These are phyloP conservation scores for Stephania japonica DNA, from an alignment of 164 flowering plant genomes.

Conservation along the genomic window DNA sequence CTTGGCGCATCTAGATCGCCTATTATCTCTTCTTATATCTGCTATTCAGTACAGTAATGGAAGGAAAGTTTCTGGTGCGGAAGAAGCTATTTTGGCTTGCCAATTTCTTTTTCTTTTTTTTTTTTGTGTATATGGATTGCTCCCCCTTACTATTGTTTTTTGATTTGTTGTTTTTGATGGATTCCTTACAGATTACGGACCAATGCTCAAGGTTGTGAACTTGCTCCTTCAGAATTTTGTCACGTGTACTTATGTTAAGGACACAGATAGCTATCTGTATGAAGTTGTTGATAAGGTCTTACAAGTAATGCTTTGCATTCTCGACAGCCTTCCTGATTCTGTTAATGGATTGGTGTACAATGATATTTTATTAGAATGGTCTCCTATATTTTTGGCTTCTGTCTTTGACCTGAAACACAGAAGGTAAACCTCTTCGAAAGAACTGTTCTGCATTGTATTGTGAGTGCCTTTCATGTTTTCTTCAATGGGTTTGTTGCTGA, in stretches of 20 bases:
- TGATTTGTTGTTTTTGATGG: not conserved
- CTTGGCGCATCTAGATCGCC: slow-evolving; percentile 34
- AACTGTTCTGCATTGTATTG: slow-evolving; percentile 3
- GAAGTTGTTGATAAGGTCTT: slow-evolving; percentile 43
- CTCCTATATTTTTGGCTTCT: slow-evolving; percentile 58
- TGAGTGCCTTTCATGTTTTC: not conserved
- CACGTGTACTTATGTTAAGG: slow-evolving; percentile 11
- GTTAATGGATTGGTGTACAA: slow-evolving; percentile 28
- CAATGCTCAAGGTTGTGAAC: slow-evolving; percentile 33
- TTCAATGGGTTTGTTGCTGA: not conserved
- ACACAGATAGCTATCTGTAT: slow-evolving; percentile 20
- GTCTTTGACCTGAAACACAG: slow-evolving; percentile 44
- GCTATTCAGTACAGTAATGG: slow-evolving; percentile 31
- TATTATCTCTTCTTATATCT: slow-evolving; percentile 54
- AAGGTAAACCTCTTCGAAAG: slow-evolving; percentile 38
- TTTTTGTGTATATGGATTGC: no score
- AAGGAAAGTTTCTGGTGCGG: slow-evolving; percentile 48
- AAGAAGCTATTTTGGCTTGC: slow-evolving; percentile 1
- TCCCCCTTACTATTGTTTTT: not conserved
- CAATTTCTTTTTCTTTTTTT: not conserved
- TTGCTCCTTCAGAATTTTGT: slow-evolving; percentile 35
- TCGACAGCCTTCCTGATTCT: slow-evolving; percentile 41
- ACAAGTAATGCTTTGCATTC: slow-evolving; percentile 52
- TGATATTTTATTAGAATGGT: slow-evolving; percentile 47
- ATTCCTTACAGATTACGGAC: slow-evolving; percentile 38